Evolutionary conservation across 2,329 filamentous ascomycete species (phyloP).

Genomic region (Juglanconis sp.): DNA sequence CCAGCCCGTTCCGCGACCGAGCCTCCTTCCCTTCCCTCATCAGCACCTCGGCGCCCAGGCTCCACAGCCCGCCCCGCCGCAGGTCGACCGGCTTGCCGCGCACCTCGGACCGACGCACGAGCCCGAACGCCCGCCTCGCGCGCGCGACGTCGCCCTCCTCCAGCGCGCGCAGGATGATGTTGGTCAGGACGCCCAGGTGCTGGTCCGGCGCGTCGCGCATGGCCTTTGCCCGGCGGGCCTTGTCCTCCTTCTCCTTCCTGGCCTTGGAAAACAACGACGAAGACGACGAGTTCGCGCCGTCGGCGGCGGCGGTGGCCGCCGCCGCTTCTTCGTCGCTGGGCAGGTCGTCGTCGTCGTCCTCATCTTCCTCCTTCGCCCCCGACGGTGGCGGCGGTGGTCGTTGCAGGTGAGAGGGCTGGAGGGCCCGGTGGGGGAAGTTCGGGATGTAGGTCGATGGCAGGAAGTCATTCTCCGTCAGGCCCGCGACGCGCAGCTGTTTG

Average conservation of each 20-base stretch:
- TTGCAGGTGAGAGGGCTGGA: neutral
- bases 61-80: conserved; percentile 70
- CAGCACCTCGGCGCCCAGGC: conserved; percentile 79
- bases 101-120: conserved; percentile 60
- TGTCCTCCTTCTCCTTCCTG: conserved; percentile 14
- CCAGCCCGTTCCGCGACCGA: neutral
- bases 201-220: conserved; percentile 27
- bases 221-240: conserved; percentile 32
- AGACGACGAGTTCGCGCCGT: neutral
- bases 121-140: conserved; percentile 70
- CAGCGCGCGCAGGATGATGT: conserved; percentile 70
- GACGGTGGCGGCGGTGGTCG: conserved; percentile 6
- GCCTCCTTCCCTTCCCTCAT: conserved; percentile 55
- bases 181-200: conserved; percentile 65
- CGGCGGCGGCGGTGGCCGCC: neutral
- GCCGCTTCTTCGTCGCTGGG: conserved; percentile 16
- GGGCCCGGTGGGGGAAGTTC: conserved; percentile 50
- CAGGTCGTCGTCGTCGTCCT: too few relatives aligned
- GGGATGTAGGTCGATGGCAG: conserved; percentile 35
- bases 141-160: conserved; percentile 66
- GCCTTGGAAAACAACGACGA: neutral
- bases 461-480: conserved; percentile 45
- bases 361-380: too few relatives aligned
- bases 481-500: conserved; percentile 51
- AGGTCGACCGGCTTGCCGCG: conserved; percentile 61